Base-by-base conservation (phyloP, 2,329 filamentous ascomycete species). In the Didymella keratinophila region DNA sequence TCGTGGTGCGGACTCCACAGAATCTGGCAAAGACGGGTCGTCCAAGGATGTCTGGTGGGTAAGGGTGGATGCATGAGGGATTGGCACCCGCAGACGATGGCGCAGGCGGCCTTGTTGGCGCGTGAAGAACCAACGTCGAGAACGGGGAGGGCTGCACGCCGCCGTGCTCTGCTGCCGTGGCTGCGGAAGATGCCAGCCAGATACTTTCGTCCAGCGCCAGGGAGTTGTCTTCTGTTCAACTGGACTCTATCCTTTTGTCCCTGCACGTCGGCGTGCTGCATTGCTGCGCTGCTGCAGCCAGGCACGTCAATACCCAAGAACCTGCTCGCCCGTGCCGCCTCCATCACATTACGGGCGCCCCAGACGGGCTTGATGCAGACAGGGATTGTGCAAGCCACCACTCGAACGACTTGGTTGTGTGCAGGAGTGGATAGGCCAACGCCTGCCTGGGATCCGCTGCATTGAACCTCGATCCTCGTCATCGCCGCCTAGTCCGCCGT, bases 371-470 rank as follows among this genome's bases (percentile, higher is more conserved):
- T 51, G 46, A 47, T 60, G 63, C 50, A 54, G 64, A 14, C 68
- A 71, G 65, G 68, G 70, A 67, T 66, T 27, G 45, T 52, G 52
- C 64, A 67, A 70, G 71, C 71, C 70, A 73, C 68, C 63, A 61
- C 62, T 67, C 56, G 62, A 67, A 66, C 68, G 62, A 69, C 62
- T 37, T 62, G 60, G 52, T 60, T 59, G 63, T 66, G 66, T 52
- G 61, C 64, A 42, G 59, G 59, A 54, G 61, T 52, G 63, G 60
- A 64, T 56, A 59, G 60, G 62, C 61, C 63, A 51, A 56, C 56
- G 63, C 34, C 65, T 62, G 61, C 56, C 49, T 60, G 50, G 61
- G 63, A 56, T 59, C 60, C 61, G 64, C 63, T 60, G 62, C 64
- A 65, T 51, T 56, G 61, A 56, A 64, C 54, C 36, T 23, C 20